Base-by-base conservation (phyloP, 1,284 basidiomycete species). In the Ceratobasidium sp. region DNA sequence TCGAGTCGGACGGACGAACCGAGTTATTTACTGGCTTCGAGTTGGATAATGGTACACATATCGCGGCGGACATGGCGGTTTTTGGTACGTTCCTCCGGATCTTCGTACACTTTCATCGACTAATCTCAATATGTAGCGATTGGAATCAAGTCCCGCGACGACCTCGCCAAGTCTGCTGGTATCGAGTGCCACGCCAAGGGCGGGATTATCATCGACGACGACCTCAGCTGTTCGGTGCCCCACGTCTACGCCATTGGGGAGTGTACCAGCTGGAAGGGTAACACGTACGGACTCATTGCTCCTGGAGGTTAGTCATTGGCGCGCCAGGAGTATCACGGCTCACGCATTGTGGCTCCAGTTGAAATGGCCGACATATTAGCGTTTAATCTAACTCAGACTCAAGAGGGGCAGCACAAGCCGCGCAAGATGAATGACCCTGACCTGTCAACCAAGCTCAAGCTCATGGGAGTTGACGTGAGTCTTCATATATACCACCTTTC, bases 291-390 rank as follows among this genome's bases (percentile, higher is more conserved):
- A 16, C 84, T 93, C 30, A 92, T 94, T 80, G 92, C 89, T 8
- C 92, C 91, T 16, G 92, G 92, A 70, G 87, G 87, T 86, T 78
- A 80, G 83, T 79, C 6, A 57, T 20, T 6, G 50, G 27, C 27
- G 27, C 27, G 27, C 27, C 27, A 30, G 1, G 27, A 30, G 27
- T 30, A 30, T 30, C 27, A 30, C 2, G 27, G 27, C 27, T 30
- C 27, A 30, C 27, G 27, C 27, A 30, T 30, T 30, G 27, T 30
- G 27, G 27, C 27, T 30, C n/a, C 10, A 86, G 86, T 92, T 74
- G 92, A 93, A 83, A 93, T 93, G 92, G 92, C 92, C 35, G 91
- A 92, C 81, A 90, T 93, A 70, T 86, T 94, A 3, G 86, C 92
- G 0, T 94, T 92, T 87, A 94, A 94, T 84, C 85, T 94, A 14